These are phyloP conservation scores for Fusarium keratoplasticum DNA, from an alignment of 2,329 filamentous ascomycete species.

Conservation along the genomic window DNA sequence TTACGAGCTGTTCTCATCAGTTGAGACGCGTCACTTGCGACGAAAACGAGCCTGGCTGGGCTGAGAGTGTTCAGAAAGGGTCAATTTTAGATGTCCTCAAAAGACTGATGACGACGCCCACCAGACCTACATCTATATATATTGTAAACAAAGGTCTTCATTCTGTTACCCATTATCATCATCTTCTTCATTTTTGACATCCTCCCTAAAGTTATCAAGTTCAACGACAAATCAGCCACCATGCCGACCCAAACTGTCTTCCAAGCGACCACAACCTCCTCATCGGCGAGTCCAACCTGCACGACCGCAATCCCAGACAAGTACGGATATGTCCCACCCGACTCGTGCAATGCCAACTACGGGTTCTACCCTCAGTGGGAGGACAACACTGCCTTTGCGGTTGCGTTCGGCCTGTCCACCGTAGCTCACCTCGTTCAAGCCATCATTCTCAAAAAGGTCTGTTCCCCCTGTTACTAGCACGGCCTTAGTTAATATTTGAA, in stretches of 20 bases:
- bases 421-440: background rate
- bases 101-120: background rate
- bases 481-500: background rate
- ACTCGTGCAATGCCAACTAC: background rate
- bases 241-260: background rate
- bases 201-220: fast-evolving
- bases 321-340: background rate
- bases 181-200: background rate
- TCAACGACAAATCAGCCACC: background rate
- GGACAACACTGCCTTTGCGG: background rate
- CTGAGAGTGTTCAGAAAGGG: background rate
- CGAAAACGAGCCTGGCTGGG: background rate
- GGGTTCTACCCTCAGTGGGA: background rate
- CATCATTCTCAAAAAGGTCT: background rate
- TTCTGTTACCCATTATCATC: background rate
- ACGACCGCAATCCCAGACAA: background rate
- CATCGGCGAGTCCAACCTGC: background rate
- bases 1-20: background rate
- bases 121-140: background rate
- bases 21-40: background rate
- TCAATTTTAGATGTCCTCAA: background rate
- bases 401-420: background rate
- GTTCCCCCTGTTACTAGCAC: fast-evolving
- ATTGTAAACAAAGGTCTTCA: fast-evolving
- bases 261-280: background rate